Evolutionary conservation across 495 filamentous ascomycete species (phyloP), one percentile per base, ranked within the genome.

Genomic region (Penicillium robsamsonii): DNA sequence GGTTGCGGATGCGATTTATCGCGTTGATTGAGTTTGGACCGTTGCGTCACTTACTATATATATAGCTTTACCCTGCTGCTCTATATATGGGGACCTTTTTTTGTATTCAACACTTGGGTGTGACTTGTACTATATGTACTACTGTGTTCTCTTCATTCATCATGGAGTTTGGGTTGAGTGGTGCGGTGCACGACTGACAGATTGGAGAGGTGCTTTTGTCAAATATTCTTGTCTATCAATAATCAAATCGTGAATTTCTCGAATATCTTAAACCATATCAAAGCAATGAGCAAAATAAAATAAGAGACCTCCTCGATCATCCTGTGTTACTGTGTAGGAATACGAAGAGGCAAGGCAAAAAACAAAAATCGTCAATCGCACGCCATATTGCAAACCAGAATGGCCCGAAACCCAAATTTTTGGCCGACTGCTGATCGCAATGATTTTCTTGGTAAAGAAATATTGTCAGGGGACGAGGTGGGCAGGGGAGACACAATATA

Each of bases 1-100:
- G 67, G 91, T 98, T 82, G 87, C 90, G 9, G 93, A 96, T 81
- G 93, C 91, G 3, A 89, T 97, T 57, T 92, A 89, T 80, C 77
- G 89, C 63, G 69, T 68, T 60, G 59, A 70, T 22, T 55, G 41
- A 55, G 37, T 44, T 51, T 15, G 31, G 30, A 40, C 46, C 5
- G 17, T 30, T 18, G n/a, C 44, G 22, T 18, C 40, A 33, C 15
- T 55, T 54, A 31, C 17, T n/a, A 3, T 37, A 29, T 49, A n/a
- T n/a, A n/a, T n/a, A 37, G 37, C 20, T 9, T 59, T 51, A 38
- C 37, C 38, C 37, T 8, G 37, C 25, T 38, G 15, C 12, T 45
- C 3, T 38, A 12, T 38, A 38, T 12, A 41, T n/a, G 15, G 29
- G 43, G 46, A n/a, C n/a, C 42, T n/a, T 20, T 42, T 43, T 58